Base-by-base conservation (phyloP, 1,139 yeast genomes). In the Taphrina confusa region DNA sequence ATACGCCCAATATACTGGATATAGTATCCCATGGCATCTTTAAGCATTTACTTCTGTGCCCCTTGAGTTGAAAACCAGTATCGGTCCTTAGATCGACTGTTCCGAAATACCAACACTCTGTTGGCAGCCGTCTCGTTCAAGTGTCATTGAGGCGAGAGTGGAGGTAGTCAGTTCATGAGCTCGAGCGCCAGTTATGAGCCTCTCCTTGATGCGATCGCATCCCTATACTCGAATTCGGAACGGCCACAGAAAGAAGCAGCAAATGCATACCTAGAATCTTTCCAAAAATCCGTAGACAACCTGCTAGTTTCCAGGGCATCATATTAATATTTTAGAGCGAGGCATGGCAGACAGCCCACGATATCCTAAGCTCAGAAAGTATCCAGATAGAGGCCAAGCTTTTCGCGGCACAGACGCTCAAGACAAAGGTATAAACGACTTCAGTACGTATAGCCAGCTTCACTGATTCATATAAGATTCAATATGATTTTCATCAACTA, bases 371-470 rank as follows among this genome's bases (percentile, higher is more conserved):
- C 12, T 68, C 64, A 14, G 58, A 44, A n/a, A 59, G 63, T n/a
- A 49, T 61, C 33, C 65, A 77, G 11, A 63, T 80, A 25, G 86
- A 85, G 66, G 74, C 86, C 49, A 83, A 83, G 68, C 76, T 92
- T 67, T 92, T 94, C 75, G 87, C 94, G 8, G 87, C 97, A 0
- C 98, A 94, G 71, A 91, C 97, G 0, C 75, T 94, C 64, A 77
- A 96, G 65, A 84, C 91, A 40, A 90, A 90, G 69, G 75, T 68
- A 57, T 11, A 20, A 14, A 16, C 23, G 11, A 30, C 12, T 30
- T n/a, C n/a, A n/a, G n/a, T n/a, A n/a, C n/a, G n/a, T n/a, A n/a
- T n/a, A n/a, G n/a, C n/a, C n/a, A n/a, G n/a, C n/a, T n/a, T n/a
- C n/a, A n/a, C n/a, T n/a, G n/a, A n/a, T n/a, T n/a, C n/a, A n/a